Percentiles rank a stretch among this genome's conserved stretches.
phyloP scores from a whole-genome alignment of 164 flowering plant genomes.

The Magnolia sinica region DNA sequence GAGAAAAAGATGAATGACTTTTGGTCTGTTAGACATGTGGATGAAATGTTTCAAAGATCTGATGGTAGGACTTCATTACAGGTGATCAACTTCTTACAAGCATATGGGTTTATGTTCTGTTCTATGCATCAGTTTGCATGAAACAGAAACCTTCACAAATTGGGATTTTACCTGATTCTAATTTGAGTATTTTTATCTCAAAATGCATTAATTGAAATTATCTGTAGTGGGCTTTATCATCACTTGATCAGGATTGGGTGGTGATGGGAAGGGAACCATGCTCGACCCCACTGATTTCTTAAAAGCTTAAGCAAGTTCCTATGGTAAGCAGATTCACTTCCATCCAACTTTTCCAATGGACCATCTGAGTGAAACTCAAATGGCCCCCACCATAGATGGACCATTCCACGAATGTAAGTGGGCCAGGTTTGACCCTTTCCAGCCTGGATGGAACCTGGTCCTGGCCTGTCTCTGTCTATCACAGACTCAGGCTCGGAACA shows the following conservation, averaged over 20 bases:
- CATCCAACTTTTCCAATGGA: too few species aligned
- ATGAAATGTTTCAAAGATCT: too few species aligned
- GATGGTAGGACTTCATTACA: neutral
- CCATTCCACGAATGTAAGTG: too few species aligned
- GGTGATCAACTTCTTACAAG: neutral
- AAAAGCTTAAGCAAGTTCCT: neutral
- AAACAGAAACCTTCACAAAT: neutral
- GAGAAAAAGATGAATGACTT: too few species aligned
- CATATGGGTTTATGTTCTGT: neutral
- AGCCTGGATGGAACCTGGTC: too few species aligned
- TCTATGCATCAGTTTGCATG: neutral
- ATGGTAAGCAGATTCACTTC: too few species aligned
- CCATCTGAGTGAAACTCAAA: too few species aligned
- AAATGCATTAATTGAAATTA: too few species aligned
- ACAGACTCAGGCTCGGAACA: neutral
- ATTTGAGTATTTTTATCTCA: neutral
- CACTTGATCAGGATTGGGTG: neutral
- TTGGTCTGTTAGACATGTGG: too few species aligned
- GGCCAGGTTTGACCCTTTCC: too few species aligned
- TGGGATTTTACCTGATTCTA: neutral
- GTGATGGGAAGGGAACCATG: neutral
- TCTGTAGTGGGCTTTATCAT: neutral
- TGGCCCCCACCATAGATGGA: too few species aligned
- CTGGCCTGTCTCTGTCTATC: neutral
- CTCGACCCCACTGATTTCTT: neutral